phyloP scores from a whole-genome alignment of 495 filamentous ascomycete genomes.

The Collariella sp. region DNA sequence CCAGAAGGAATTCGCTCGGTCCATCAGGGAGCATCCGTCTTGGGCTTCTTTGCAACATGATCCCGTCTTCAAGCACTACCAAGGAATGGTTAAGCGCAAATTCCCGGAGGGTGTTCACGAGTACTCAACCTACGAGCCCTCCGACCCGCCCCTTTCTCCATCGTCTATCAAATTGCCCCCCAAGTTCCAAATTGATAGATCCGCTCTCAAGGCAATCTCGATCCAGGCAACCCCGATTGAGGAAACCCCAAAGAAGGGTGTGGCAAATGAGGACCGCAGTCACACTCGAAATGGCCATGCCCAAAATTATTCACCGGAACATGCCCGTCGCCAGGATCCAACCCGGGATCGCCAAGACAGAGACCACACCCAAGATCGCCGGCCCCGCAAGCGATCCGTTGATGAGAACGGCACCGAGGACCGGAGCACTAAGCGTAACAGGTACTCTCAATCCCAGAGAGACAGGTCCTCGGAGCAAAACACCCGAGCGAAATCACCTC shows the following conservation, averaged over 20 bases:
- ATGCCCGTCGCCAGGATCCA: background rate
- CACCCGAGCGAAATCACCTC: conserved; percentile 1
- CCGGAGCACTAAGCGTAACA: conserved; percentile 16
- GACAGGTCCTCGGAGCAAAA: background rate
- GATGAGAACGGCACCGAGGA: conserved; percentile 11
- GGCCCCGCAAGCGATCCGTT: conserved; percentile 14
- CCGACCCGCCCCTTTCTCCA: conserved; percentile 19
- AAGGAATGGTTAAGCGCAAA: conserved; percentile 21
- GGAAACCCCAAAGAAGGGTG: background rate
- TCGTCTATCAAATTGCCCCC: conserved; percentile 23
- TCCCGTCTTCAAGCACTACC: conserved; percentile 35
- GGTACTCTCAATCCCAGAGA: background rate
- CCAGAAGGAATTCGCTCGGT: conserved; percentile 33
- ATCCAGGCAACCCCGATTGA: too few relatives aligned
- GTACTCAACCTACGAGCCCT: conserved; percentile 17
- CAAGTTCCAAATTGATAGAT: conserved; percentile 10
- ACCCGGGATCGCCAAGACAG: background rate
- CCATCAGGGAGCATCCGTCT: conserved; percentile 33
- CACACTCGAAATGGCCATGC: background rate
- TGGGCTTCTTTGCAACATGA: conserved; percentile 41
- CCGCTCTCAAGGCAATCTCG: background rate
- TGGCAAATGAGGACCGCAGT: background rate
- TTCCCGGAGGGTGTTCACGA: conserved; percentile 18
- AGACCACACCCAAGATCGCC: background rate
- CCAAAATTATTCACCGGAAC: background rate